Percentiles rank a stretch among this genome's conserved stretches.
These are phyloP conservation scores for Sordaria brevicollis DNA, from an alignment of 495 filamentous ascomycete species.

Conservation along the genomic window DNA sequence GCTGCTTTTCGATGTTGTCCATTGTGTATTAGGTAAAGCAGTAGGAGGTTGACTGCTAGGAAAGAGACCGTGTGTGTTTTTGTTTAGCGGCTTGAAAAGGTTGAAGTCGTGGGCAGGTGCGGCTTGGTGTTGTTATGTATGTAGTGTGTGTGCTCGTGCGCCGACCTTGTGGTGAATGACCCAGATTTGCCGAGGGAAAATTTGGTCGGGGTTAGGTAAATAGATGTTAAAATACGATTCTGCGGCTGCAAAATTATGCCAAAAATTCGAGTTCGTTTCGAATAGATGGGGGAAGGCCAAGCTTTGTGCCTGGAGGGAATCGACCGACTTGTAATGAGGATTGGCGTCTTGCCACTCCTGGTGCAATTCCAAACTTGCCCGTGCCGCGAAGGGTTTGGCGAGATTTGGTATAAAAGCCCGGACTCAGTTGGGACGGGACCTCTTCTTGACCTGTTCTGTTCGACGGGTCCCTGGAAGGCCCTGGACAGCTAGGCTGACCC, in stretches of 20 bases:
- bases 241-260: not conserved
- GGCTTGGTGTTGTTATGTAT: not conserved
- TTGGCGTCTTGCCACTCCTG: slow-evolving; percentile 1
- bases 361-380: slow-evolving; percentile 3
- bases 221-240: not conserved
- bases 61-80: not conserved
- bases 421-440: not conserved
- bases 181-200: not conserved
- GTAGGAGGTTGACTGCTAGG: not conserved
- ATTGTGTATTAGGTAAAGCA: not conserved
- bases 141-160: not conserved
- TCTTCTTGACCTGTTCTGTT: slow-evolving; percentile 4
- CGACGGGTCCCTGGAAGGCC: not conserved
- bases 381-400: slow-evolving; percentile 8
- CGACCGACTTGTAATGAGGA: not conserved
- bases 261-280: not conserved
- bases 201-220: not conserved
- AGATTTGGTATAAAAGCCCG: slow-evolving; percentile 7
- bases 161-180: not conserved
- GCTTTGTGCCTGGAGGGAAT: not conserved
- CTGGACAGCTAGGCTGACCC: not conserved
- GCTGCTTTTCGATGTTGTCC: slow-evolving; percentile 3
- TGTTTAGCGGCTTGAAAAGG: not conserved
- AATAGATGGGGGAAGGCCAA: not conserved
- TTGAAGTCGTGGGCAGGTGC: not conserved